Percentiles rank a stretch among this genome's conserved stretches.
Evolutionary conservation across 2,329 filamentous ascomycete species (phyloP).

Genomic region (Pseudogymnoascus sp.): DNA sequence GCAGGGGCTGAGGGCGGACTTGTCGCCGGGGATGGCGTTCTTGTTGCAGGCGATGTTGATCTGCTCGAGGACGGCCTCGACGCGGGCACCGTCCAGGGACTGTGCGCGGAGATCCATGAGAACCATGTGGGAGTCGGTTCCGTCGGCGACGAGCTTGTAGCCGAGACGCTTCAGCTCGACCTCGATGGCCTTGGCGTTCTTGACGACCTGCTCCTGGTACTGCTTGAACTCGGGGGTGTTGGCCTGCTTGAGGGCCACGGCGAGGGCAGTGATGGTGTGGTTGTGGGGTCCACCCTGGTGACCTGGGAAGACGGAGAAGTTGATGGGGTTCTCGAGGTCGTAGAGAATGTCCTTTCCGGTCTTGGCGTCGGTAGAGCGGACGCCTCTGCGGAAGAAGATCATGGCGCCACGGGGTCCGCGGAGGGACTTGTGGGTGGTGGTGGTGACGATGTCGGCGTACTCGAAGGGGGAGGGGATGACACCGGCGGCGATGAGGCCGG

Average conservation of each 20-base stretch:
- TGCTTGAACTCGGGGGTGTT: slow-evolving; percentile 82
- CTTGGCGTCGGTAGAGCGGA: slow-evolving; percentile 84
- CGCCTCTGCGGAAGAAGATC: slow-evolving; percentile 99
- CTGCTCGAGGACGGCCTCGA: slow-evolving; percentile 92
- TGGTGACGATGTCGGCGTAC: slow-evolving; percentile 93
- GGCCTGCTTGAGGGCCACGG: slow-evolving; percentile 92
- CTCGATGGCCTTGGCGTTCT: slow-evolving; percentile 90
- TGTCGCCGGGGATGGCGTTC: slow-evolving; percentile 97
- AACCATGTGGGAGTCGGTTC: slow-evolving; percentile 97
- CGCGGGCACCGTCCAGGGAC: slow-evolving; percentile 83
- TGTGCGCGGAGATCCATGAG: slow-evolving; percentile 87
- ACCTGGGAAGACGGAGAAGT: slow-evolving; percentile 97
- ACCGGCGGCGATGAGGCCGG: slow-evolving; percentile 83
- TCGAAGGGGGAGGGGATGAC: slow-evolving; percentile 92
- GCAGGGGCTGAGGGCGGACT: slow-evolving; percentile 85
- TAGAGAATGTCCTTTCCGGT: slow-evolving; percentile 84
- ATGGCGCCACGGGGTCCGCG: slow-evolving; percentile 96
- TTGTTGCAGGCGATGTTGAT: slow-evolving; percentile 99
- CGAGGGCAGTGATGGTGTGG: slow-evolving; percentile 96
- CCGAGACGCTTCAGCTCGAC: slow-evolving; percentile 76
- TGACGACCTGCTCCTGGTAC: slow-evolving; percentile 87
- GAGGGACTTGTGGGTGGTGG: slow-evolving; percentile 98
- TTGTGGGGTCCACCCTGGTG: slow-evolving; percentile 99
- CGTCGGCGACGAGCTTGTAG: slow-evolving; percentile 91
- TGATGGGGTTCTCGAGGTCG: slow-evolving; percentile 92